Evolutionary conservation across 1,284 basidiomycete genomes (phyloP), one percentile per base, ranked within the genome.

Genomic region (Tylopilus sp.): DNA sequence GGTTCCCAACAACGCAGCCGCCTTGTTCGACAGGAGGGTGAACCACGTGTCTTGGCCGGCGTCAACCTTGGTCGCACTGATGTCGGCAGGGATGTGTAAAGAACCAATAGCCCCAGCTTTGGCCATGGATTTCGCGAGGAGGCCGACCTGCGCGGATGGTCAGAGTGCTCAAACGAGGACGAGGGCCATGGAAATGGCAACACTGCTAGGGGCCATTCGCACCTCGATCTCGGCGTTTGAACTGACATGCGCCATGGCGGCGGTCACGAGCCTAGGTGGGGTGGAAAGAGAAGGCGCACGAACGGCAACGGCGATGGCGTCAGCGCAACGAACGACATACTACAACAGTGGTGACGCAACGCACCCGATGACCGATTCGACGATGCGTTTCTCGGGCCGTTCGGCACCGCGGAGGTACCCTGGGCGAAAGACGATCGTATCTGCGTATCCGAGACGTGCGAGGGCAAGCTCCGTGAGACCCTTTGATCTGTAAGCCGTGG

Each of bases 381-480:
- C 55, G 0, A 73, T 12, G 13, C 79, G 67, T 1, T 37, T 31
- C 2, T 81, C 72, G 2, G 60, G 21, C 7, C 79, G 66, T 11
- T 73, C 53, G 0, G 74, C 66, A 0, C 76, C 73, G 8, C 65
- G 68, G 5, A 91, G 66, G 21, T 75, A 55, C 0, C 65, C 80
- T 0, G 89, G 87, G 15, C 82, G 74, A 66, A 89, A 82, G 41
- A 89, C 64, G 54, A 89, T 79, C 0, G 81, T 81, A 40, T 89
- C 83, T 10, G 68, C 60, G 63, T 88, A 92, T 9, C 83, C 84
- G 6, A 89, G 64, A 3, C 63, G 66, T 0, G 86, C 82, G 10
- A 92, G 71, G 0, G 69, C 83, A 44, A 78, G 70, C 63, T 92
- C 89, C 0, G 89, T 91, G 33, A 83, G 65, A 11, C 86, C 89